Percentiles rank a stretch among this genome's conserved stretches.
Conservation (phyloP, 257 asterid species). For the Gardenia jasminoides region DNA sequence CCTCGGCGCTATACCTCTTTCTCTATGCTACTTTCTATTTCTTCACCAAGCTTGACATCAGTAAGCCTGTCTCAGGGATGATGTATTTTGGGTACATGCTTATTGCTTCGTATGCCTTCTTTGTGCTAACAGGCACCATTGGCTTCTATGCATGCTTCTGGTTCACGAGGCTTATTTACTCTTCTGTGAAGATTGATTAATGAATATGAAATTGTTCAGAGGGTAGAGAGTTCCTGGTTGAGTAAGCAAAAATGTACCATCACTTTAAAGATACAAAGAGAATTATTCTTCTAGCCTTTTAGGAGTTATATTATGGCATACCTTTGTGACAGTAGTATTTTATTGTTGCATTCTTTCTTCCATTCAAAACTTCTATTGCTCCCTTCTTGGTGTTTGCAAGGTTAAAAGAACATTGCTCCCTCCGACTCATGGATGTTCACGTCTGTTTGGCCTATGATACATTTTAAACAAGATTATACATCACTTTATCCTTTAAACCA, state of each 20-base stretch:
- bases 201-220: background rate
- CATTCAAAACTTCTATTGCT: background rate
- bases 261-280: background rate
- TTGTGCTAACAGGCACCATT: conserved; percentile 69
- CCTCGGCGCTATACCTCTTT: conserved; percentile 69
- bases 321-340: background rate
- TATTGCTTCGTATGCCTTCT: conserved; percentile 66
- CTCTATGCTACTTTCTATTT: conserved; percentile 76
- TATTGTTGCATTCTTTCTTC: background rate
- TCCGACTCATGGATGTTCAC: background rate
- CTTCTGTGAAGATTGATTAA: conserved; percentile 84
- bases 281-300: background rate
- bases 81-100: conserved; percentile 79
- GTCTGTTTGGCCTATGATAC: background rate
- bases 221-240: background rate
- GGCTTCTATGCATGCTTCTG: conserved; percentile 77
- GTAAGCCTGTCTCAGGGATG: conserved; percentile 68
- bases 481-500: too few species aligned
- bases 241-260: background rate
- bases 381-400: background rate
- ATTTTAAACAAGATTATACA: too few species aligned
- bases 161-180: conserved; percentile 79
- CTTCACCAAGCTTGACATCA: conserved; percentile 80
- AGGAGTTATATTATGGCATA: background rate
- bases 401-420: background rate